These are phyloP conservation scores for Monilinia laxa DNA, from an alignment of 2,329 filamentous ascomycete genomes.

Conservation along the genomic window DNA sequence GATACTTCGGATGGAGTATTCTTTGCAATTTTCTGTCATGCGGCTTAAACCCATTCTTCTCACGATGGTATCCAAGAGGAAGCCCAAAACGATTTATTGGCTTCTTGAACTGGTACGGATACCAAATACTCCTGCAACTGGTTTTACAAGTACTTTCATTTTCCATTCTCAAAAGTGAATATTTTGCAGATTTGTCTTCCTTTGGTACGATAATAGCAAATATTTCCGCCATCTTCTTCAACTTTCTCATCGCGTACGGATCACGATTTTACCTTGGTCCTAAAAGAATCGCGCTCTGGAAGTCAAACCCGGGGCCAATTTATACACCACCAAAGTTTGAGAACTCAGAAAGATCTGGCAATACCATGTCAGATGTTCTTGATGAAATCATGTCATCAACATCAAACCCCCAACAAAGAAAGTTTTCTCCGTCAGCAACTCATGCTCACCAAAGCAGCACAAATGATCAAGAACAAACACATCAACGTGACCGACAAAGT, in stretches of 20 bases:
- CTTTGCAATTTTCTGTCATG: conserved; percentile 51
- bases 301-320: conserved; percentile 33
- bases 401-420: neutral
- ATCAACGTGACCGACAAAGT: conserved; percentile 2
- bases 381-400: conserved; percentile 23
- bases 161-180: conserved; percentile 30
- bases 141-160: conserved; percentile 53
- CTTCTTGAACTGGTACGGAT: conserved; percentile 63
- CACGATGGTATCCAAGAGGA: conserved; percentile 46
- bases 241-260: conserved; percentile 15
- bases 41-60: conserved; percentile 70
- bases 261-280: conserved; percentile 31
- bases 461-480: neutral
- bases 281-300: conserved; percentile 52
- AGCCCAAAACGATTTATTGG: conserved; percentile 57
- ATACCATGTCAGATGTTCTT: conserved; percentile 47
- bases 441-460: neutral
- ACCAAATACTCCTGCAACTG: conserved; percentile 58
- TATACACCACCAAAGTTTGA: conserved; percentile 31
- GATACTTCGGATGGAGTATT: conserved; percentile 47
- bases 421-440: conserved; percentile 9
- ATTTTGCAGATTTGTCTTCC: conserved; percentile 29
- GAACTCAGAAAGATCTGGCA: conserved; percentile 39
- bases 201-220: conserved; percentile 47
- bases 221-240: conserved; percentile 52